Base-by-base conservation (phyloP, 345 rosid species). In the Hibiscus trionum region DNA sequence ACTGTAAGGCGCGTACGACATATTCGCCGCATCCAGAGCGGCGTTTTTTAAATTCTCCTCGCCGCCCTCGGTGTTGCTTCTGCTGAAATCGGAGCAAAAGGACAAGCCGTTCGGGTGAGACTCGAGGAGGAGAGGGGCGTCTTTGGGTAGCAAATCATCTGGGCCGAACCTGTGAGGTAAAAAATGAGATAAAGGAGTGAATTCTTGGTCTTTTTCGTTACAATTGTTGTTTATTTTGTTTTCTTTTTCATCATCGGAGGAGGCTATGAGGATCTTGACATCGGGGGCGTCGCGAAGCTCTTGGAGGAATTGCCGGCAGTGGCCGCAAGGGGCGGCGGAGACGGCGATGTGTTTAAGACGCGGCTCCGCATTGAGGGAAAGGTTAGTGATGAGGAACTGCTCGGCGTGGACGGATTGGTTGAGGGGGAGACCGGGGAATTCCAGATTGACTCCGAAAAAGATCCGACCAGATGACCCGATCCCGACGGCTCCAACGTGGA, bases 321-420 rank as follows among this genome's bases (percentile, higher is more conserved):
- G 99, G 66, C 99, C 99, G 42, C 99, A 93, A 1, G 99, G 99
- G 27, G 99, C 93, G 82, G 91, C 74, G 76, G 98, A 95, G 78
- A 95, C 99, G 69, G 94, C 90, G 64, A 95, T 4, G 87, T 27
- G 77, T 11, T 69, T 64, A 82, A 92, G 90, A 0, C 63, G 52
- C 44, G 75, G 82, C 69, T 92, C 98, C 21, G 71, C 80, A 80
- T 92, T 82, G 86, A 95, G 85, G 39, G 79, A 70, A 77, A 95
- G 93, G 64, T 95, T 95, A 66, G 94, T 90, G 77, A 93, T 69
- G 82, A 95, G 97, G 82, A 92, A 92, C 64, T 95, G 99, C 67
- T 95, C 99, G 75, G 99, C 99, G 85, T 95, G 99, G 77, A 95
- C 82, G 19, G 97, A 82, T 46, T 90, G 93, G 77, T 90, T 85